Evolutionary conservation across 108 stramenopile genomes (phyloP).

Genomic region (Discostella stelligeroides): DNA sequence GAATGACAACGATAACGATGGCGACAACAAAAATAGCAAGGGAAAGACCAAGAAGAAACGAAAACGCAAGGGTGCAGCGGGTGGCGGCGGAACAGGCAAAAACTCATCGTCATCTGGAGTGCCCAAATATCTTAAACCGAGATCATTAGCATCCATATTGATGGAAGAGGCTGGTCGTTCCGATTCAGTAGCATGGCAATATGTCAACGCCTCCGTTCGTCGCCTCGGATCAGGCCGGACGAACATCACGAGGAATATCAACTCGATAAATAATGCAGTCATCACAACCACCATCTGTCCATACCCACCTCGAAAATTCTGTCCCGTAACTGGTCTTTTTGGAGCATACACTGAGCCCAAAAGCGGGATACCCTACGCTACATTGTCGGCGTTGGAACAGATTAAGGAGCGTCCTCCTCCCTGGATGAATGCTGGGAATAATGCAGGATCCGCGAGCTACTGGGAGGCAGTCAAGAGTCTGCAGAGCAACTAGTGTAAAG

Average conservation of each 20-base stretch:
- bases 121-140: conserved; percentile 78
- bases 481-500: conserved; percentile 22
- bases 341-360: conserved; percentile 82
- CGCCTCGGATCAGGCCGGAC: conserved; percentile 1
- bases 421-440: conserved; percentile 66
- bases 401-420: conserved; percentile 82
- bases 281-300: conserved; percentile 20
- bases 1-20: conserved; percentile 73
- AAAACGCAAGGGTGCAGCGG: conserved; percentile 31
- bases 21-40: background rate
- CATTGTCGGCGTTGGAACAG: conserved; percentile 80
- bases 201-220: conserved; percentile 66
- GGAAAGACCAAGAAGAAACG: conserved; percentile 17
- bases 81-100: conserved; percentile 15
- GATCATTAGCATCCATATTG: conserved; percentile 77
- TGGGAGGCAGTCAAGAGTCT: conserved; percentile 48
- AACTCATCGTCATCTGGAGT: conserved; percentile 20
- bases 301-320: conserved; percentile 71
- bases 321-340: conserved; percentile 79
- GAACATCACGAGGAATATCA: background rate
- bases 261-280: background rate
- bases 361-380: conserved; percentile 78
- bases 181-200: conserved; percentile 68
- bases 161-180: conserved; percentile 74
- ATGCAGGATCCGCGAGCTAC: conserved; percentile 42